A percentile compares a stretch with the other conserved stretches of the same genome.
Evolutionary conservation across 108 stramenopile genomes (phyloP).

Genomic region (Discostella pseudostelligera): DNA sequence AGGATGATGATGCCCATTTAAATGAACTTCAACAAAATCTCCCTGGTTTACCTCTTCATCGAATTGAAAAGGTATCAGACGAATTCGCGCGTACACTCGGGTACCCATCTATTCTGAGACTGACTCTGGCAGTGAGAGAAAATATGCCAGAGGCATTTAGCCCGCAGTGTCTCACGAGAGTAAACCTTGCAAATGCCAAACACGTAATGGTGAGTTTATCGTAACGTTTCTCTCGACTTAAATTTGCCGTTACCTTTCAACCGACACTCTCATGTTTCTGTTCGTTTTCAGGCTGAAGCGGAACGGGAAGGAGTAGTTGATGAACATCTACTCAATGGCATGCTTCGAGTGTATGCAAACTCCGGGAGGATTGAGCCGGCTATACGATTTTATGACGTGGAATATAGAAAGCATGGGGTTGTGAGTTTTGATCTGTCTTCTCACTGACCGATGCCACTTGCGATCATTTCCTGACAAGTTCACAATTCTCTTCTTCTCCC

Average conservation of each 20-base stretch:
- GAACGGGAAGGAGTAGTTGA: conserved; percentile 64
- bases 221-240: background rate
- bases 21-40: conserved; percentile 55
- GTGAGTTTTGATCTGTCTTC: conserved; percentile 36
- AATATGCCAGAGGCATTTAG: conserved; percentile 75
- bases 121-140: conserved; percentile 71
- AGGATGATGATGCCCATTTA: conserved; percentile 35
- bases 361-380: conserved; percentile 66
- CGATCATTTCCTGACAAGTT: background rate
- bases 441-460: background rate
- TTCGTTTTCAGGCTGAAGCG: conserved; percentile 42
- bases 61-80: conserved; percentile 56
- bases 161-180: conserved; percentile 54
- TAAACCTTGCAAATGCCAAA: conserved; percentile 59
- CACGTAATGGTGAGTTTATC: conserved; percentile 45
- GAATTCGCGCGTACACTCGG: conserved; percentile 62
- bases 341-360: conserved; percentile 65
- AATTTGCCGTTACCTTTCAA: background rate
- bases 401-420: conserved; percentile 51
- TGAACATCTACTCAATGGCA: conserved; percentile 64
- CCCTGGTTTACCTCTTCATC: conserved; percentile 62
- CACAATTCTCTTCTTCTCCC: conserved; percentile 1
- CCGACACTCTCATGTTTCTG: background rate
- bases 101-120: conserved; percentile 68
- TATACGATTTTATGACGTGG: conserved; percentile 54